Percentiles rank a stretch among this genome's conserved stretches.
Conservation (phyloP, 306 rosid species). For the Senna tora region DNA sequence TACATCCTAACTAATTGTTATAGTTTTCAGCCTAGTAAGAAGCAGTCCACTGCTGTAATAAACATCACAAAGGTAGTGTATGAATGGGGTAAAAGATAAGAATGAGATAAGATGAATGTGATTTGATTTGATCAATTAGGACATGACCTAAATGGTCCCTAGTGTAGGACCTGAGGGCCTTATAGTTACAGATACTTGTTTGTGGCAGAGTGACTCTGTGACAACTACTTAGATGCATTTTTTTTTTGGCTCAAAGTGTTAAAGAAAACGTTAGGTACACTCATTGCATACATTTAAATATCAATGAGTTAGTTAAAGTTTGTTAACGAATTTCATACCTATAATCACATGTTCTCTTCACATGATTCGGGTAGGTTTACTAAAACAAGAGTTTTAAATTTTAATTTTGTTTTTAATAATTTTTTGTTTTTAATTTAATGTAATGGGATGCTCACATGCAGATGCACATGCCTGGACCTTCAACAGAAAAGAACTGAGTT, state of each 20-base stretch:
- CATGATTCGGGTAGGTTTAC: not conserved
- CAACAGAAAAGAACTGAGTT: not conserved
- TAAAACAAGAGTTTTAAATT: not conserved
- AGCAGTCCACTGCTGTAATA: no score
- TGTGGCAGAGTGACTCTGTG: not conserved
- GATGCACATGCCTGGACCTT: no score
- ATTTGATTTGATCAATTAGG: not conserved
- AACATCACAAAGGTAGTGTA: not conserved
- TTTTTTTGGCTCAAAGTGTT: no score
- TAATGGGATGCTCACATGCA: no score
- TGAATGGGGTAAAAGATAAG: not conserved
- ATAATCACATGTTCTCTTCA: no score
- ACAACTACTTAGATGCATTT: not conserved
- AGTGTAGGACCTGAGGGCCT: not conserved
- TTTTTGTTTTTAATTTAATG: no score
- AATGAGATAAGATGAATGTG: conserved; percentile 1
- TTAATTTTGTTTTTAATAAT: not conserved
- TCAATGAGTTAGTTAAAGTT: no score
- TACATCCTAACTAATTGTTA: no score
- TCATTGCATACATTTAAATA: no score
- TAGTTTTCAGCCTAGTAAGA: no score
- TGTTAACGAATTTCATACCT: not conserved
- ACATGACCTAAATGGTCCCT: not conserved
- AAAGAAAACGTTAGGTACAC: not conserved
- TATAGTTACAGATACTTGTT: not conserved